Conservation (phyloP, 1,284 basidiomycete genomes). For the Leccinum solheimii region DNA sequence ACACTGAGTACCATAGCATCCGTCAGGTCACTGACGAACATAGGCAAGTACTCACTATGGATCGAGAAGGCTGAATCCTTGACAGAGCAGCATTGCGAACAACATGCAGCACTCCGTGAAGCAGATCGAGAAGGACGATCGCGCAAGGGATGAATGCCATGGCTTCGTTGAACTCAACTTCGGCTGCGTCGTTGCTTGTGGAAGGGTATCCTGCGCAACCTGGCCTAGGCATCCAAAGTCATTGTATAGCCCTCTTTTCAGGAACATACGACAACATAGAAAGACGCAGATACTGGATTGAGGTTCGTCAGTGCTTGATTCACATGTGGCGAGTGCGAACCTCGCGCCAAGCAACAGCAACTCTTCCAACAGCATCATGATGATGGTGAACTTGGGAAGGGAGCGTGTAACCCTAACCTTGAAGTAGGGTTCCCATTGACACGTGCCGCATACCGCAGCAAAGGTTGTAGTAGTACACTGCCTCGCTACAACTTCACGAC, state of each 20-base stretch:
- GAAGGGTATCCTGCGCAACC: conserved; percentile 39
- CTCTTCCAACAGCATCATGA: conserved; percentile 18
- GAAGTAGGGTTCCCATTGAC: conserved; percentile 25
- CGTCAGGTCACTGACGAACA: conserved; percentile 1
- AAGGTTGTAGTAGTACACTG: not conserved
- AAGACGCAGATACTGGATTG: conserved; percentile 46
- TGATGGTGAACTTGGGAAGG: conserved; percentile 1
- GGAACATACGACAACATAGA: conserved; percentile 53
- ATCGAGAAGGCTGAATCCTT: conserved; percentile 55
- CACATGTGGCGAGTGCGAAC: conserved; percentile 13
- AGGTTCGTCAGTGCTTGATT: conserved; percentile 2
- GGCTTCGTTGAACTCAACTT: conserved; percentile 33
- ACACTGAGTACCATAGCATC: conserved; percentile 34
- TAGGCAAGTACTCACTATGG: conserved; percentile 44
- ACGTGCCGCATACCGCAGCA: conserved; percentile 6
- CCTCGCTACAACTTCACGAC: conserved; percentile 12
- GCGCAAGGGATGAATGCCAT: conserved; percentile 55
- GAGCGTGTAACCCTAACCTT: conserved; percentile 32
- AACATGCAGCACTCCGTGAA: conserved; percentile 70
- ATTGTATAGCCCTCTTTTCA: conserved; percentile 55
- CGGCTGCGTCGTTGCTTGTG: conserved; percentile 42
- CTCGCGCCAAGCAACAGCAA: conserved; percentile 23
- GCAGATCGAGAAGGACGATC: conserved; percentile 59
- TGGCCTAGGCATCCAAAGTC: conserved; percentile 48
- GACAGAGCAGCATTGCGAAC: conserved; percentile 65